Percentiles rank a stretch among this genome's conserved stretches.
Evolutionary conservation across 805 yeast species (phyloP).

Genomic region (Candida stauntonica): DNA sequence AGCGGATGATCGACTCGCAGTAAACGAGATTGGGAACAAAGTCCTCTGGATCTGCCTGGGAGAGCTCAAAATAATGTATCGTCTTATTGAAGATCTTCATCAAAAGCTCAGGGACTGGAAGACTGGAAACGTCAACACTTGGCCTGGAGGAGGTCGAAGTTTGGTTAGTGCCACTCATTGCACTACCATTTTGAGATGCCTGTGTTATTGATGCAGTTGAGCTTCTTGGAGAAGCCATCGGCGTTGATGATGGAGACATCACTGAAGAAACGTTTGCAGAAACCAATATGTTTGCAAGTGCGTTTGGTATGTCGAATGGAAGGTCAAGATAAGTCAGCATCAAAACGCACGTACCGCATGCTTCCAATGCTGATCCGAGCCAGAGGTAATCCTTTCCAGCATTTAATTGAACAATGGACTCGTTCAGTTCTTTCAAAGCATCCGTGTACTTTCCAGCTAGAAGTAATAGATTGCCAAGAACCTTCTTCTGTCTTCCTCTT

Average conservation of each 20-base stretch:
- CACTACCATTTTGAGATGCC: too few species aligned
- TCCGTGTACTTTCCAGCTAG: constrained; percentile 74
- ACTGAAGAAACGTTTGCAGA: constrained; percentile 26
- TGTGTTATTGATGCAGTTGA: constrained; percentile 22
- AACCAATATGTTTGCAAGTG: constrained; percentile 29
- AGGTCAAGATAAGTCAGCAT: constrained; percentile 54
- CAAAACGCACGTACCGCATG: constrained; percentile 62
- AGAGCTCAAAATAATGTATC: constrained; percentile 42
- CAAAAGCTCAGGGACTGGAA: constrained; percentile 33
- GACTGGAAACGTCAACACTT: constrained; percentile 19
- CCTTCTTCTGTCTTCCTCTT: constrained; percentile 70
- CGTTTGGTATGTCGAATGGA: constrained; percentile 39
- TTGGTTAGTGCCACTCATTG: background rate
- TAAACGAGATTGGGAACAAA: constrained; percentile 78
- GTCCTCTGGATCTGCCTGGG: constrained; percentile 60
- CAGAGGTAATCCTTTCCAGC: constrained; percentile 73
- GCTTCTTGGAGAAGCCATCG: constrained; percentile 48
- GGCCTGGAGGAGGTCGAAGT: constrained; percentile 1
- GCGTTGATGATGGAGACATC: constrained; percentile 24
- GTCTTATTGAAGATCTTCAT: constrained; percentile 35
- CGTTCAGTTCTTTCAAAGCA: constrained; percentile 71
- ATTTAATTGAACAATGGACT: constrained; percentile 57
- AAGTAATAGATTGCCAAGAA: constrained; percentile 70
- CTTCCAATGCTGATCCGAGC: constrained; percentile 87
- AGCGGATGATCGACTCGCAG: constrained; percentile 66